Base-by-base conservation (phyloP, 2,329 filamentous ascomycete species). In the Aspergillus vadensis region DNA sequence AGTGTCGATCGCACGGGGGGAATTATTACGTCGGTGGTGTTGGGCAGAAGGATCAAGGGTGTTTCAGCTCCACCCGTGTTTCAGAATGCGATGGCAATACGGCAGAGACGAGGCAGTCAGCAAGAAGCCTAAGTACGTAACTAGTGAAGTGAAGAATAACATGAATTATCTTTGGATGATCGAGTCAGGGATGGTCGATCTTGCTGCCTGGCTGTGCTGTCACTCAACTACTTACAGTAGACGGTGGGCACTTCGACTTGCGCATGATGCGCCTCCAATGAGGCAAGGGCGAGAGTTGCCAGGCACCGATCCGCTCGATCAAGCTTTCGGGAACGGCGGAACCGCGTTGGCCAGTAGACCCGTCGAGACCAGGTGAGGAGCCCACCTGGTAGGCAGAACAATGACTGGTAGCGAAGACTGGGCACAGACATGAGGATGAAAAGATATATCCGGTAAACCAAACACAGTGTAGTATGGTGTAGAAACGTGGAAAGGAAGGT, bases 271-370 rank as follows among this genome's bases (percentile, higher is more conserved):
- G 8, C 47, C 47, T 50, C 47, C 47, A 50, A 50, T 50, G 47
- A 50, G n/a, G 47, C n/a, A 17, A 30, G 47, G 25, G 5, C 12
- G 2, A n/a, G n/a, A 27, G 47, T 30, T 25, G 47, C 47, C 47
- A 50, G 47, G 47, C 47, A 50, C 47, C 47, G 47, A 50, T 50
- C 32, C 25, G 39, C 25, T 21, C 30, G 17, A 27, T 55, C 53
- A 55, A 55, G 53, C 53, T 55, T 55, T 55, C 53, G 53, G 53
- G 39, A 55, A 17, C 38, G 53, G 53, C 53, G 53, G 53, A 55
- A 44, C 25, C 41, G 39, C 27, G 53, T 30, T 43, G 53, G 36
- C 30, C 27, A 44, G 21, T 43, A 15, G 38, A 32, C 21, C 25
- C 15, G 41, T 44, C 41, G 41, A 44, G n/a, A 43, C 39, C 17